A percentile compares a stretch with the other conserved stretches of the same genome.
Conservation (phyloP, 176 grass and related monocot species). For the Aegilops longissima region DNA sequence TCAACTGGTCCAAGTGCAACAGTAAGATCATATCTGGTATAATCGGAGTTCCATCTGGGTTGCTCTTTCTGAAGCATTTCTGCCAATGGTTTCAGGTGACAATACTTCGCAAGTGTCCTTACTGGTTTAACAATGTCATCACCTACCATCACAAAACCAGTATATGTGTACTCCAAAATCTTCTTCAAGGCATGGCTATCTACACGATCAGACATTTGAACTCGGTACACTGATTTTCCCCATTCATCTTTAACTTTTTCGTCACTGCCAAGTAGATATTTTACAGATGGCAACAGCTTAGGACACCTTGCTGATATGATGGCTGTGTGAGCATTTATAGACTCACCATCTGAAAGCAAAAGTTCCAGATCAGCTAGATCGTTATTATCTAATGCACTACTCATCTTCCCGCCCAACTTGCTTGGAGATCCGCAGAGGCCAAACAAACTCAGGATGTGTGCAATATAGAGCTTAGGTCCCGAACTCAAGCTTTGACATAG, state of each 20-base stretch:
- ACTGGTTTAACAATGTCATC: constrained; percentile 52
- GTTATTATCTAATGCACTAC: constrained; percentile 39
- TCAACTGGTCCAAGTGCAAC: constrained; percentile 45
- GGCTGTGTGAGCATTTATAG: constrained; percentile 53
- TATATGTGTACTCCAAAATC: constrained; percentile 80
- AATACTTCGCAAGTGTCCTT: constrained; percentile 68
- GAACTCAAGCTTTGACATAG: constrained; percentile 44
- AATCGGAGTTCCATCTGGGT: constrained; percentile 54
- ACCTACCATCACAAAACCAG: constrained; percentile 46
- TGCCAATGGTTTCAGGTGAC: constrained; percentile 59
- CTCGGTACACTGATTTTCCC: constrained; percentile 19
- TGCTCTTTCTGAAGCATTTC: constrained; percentile 74
- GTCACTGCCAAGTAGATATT: constrained; percentile 25
- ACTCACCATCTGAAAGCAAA: constrained; percentile 49
- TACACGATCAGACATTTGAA: constrained; percentile 79
- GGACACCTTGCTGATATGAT: constrained; percentile 74
- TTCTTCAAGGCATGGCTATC: constrained; percentile 60
- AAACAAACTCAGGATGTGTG: constrained; percentile 81
- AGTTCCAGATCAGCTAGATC: constrained; percentile 68
- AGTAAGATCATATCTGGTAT: constrained; percentile 44
- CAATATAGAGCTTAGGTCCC: constrained; percentile 63
- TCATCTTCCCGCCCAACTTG: constrained; percentile 69
- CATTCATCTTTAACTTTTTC: constrained; percentile 26
- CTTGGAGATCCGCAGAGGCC: constrained; percentile 62
- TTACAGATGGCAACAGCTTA: constrained; percentile 62